Evolutionary conservation across 176 grass and related monocot species (phyloP).

Genomic region (Guadua angustifolia): DNA sequence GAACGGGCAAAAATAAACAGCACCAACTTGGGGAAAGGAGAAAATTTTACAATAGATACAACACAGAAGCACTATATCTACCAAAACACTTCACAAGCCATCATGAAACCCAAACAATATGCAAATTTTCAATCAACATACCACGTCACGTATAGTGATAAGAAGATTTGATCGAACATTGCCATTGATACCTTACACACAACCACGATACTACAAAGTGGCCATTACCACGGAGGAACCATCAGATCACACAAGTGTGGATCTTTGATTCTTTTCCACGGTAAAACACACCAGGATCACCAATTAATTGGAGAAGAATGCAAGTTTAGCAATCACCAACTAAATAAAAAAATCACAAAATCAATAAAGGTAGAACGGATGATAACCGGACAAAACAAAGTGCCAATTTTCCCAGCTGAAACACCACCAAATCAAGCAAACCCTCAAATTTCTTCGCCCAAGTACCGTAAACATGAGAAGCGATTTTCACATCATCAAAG

Average conservation of each 20-base stretch:
- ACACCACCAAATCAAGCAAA: slow-evolving; percentile 21
- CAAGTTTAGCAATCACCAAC: neutral
- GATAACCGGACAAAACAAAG: neutral
- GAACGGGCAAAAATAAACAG: slow-evolving; percentile 1
- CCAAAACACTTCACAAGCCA: neutral
- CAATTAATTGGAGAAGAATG: neutral
- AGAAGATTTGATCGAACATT: slow-evolving; percentile 6
- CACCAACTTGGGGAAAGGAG: slow-evolving; percentile 13
- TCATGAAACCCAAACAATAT: neutral
- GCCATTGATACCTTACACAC: neutral
- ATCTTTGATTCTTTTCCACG: slow-evolving; percentile 12
- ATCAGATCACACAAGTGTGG: slow-evolving; percentile 22
- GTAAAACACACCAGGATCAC: neutral
- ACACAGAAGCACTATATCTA: neutral
- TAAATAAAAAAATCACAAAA: slow-evolving; percentile 1
- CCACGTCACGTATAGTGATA: neutral
- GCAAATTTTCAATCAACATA: neutral
- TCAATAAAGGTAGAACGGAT: neutral
- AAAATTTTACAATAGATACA: slow-evolving; percentile 6
- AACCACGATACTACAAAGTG: neutral
- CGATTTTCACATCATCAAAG: neutral
- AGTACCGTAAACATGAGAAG: neutral
- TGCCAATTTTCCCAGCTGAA: slow-evolving; percentile 11
- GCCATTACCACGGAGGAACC: neutral
- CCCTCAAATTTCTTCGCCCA: neutral